Base-by-base conservation (phyloP, 2,329 filamentous ascomycete genomes). In the Leptographium lundbergii region DNA sequence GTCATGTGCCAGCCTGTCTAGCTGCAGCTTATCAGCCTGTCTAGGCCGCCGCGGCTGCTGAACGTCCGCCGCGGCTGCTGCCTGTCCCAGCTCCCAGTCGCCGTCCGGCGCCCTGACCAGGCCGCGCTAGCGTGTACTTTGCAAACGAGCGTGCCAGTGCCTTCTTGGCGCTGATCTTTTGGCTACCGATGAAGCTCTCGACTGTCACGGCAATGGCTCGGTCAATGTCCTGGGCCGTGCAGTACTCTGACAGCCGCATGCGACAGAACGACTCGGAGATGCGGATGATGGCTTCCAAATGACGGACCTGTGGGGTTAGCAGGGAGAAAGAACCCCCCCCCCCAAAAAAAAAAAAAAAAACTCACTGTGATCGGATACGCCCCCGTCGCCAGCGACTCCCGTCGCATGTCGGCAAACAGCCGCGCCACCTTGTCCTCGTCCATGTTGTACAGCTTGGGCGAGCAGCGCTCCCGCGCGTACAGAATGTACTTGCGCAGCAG, bases 101-200 rank as follows among this genome's bases (percentile, higher is more conserved):
- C 25, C 63, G 63, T 10, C 63, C 65, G 29, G 61, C 62, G 5
- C 67, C 68, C 59, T 69, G 67, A 7, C 75, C 75, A 0, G 80
- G 78, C 62, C 80, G 72, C 9, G 75, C 76, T 56, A 85, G 71
- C 1, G 86, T 89, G 70, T 97, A 99, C 77, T 99, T 99, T 67
- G 94, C 91, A 76, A 99, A 99, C 5, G 94, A 90, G 61, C 94
- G 81, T 0, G 91, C 88, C 52, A 99, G 80, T 19, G 94, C 91
- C 78, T 96, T 96, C 81, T 97, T 99, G 75, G 89, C 94, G 75
- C 89, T 95, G 67, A 97, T 84, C 77, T 99, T 99, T 72, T 99
- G 94, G 67, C 89, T 95, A 62, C 88, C 89, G 51, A 99, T 89
- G 69, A 99, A 99, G 59, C 89, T 95, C 65, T 97, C 91, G 2